phyloP scores from a whole-genome alignment of 1,284 basidiomycete genomes.

The Ganoderma lucidum region DNA sequence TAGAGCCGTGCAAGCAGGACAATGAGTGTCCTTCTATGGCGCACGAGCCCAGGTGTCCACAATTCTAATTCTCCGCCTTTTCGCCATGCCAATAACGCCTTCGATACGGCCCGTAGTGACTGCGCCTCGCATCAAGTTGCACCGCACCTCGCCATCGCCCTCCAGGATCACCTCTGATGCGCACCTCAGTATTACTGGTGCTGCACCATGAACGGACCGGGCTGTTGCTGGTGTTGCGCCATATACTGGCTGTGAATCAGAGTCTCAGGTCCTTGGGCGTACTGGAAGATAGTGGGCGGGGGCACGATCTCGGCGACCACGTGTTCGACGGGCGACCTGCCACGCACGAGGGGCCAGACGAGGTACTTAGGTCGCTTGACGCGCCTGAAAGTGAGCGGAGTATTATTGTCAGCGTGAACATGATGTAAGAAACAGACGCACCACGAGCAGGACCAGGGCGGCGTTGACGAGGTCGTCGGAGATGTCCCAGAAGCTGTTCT shows the following conservation, averaged over 20 bases:
- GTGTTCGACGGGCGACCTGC: not conserved
- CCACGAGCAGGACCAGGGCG: not conserved
- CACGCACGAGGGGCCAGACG: not conserved
- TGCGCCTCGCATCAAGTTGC: too few relatives aligned
- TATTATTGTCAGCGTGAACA: not conserved
- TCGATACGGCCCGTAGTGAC: too few relatives aligned
- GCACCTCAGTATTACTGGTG: not conserved
- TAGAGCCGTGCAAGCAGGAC: too few relatives aligned
- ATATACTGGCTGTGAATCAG: not conserved
- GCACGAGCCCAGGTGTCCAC: too few relatives aligned
- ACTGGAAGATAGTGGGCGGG: not conserved
- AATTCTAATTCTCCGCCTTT: too few relatives aligned
- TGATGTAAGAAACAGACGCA: not conserved
- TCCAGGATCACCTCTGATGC: too few relatives aligned
- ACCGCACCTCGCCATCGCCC: too few relatives aligned
- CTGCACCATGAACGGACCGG: not conserved
- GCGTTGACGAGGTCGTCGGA: conserved; percentile 1
- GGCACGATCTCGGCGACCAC: not conserved
- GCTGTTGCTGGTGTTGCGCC: not conserved
- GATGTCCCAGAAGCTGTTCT: conserved; percentile 7
- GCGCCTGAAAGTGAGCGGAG: not conserved
- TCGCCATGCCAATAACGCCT: too few relatives aligned
- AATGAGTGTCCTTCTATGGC: too few relatives aligned
- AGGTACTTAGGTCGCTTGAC: not conserved
- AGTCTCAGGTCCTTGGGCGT: not conserved